Evolutionary conservation across 2,329 filamentous ascomycete species (phyloP), one percentile per base, ranked within the genome.

Genomic region (Taxawa tesnikishii): DNA sequence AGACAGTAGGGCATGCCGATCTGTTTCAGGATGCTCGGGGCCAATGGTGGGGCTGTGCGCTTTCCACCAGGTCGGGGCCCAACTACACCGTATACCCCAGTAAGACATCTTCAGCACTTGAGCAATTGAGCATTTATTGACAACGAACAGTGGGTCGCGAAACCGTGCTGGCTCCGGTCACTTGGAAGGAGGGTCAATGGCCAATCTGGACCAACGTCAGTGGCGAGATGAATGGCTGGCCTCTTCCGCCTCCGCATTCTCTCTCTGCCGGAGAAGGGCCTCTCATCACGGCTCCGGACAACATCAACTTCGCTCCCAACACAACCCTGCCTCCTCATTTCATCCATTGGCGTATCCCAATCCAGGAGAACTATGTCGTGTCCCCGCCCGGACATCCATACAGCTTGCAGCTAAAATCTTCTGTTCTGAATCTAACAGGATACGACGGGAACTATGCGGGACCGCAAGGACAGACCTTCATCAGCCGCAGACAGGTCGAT

Each of bases 91-190:
- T 53, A 11, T 69, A 65, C 40, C 65, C 67, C n/a, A n/a, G n/a
- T n/a, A n/a, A n/a, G n/a, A n/a, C n/a, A n/a, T n/a, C n/a, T n/a
- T n/a, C n/a, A n/a, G n/a, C n/a, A n/a, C n/a, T n/a, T n/a, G n/a
- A n/a, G n/a, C n/a, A n/a, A n/a, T n/a, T n/a, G n/a, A n/a, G n/a
- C n/a, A n/a, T n/a, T n/a, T n/a, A n/a, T n/a, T n/a, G n/a, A n/a
- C n/a, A n/a, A n/a, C n/a, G n/a, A n/a, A n/a, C n/a, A 0, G 68
- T 72, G 68, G 69, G 68, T 1, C 53, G 70, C 8, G 70, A 75
- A 43, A 61, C 63, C 0, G 59, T 69, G 1, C 47, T 71, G 4
- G 58, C 55, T 6, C 57, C 64, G 0, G 65, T 62, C 2, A 63
- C 53, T 0, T 75, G 67, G 70, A 38, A 57, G 0, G 48, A 57